These are phyloP conservation scores for Betula pendula DNA, from an alignment of 306 rosid genomes.

Conservation along the genomic window DNA sequence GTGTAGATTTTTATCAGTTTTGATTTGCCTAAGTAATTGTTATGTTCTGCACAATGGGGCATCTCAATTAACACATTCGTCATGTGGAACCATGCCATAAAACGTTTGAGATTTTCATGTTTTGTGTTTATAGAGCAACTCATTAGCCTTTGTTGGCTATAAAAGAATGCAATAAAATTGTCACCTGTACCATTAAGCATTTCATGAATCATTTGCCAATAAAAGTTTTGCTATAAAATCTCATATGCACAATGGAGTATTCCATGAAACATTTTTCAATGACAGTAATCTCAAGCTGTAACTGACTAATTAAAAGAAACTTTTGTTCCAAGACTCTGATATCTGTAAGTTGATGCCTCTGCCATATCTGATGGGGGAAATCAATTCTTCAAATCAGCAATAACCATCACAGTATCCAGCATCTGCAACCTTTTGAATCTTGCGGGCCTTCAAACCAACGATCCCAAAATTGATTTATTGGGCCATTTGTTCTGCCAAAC, in stretches of 20 bases:
- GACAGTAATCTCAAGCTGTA: conserved; percentile 32
- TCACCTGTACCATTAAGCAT: conserved; percentile 22
- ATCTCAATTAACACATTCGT: conserved; percentile 3
- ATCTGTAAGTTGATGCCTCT: conserved; percentile 33
- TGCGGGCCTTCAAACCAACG: conserved; percentile 94
- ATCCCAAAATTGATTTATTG: conserved; percentile 79
- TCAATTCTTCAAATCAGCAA: conserved; percentile 14
- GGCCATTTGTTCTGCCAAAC: conserved; percentile 69
- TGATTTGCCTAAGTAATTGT: conserved; percentile 27
- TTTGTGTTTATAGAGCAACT: background rate
- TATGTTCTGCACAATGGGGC: background rate
- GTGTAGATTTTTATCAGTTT: conserved; percentile 42
- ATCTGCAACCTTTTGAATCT: conserved; percentile 84
- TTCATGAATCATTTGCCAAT: conserved; percentile 33
- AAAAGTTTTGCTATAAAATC: conserved; percentile 33
- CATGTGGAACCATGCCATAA: background rate
- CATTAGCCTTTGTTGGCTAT: no score
- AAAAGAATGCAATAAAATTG: background rate
- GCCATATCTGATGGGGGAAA: conserved; percentile 11
- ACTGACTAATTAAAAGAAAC: background rate
- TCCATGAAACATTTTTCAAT: conserved; percentile 28
- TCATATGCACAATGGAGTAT: conserved; percentile 50
- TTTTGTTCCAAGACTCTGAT: conserved; percentile 1
- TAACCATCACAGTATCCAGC: conserved; percentile 75
- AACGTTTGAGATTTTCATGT: background rate